These are phyloP conservation scores for Sicyos edulis DNA, from an alignment of 306 rosid genomes.

Conservation along the genomic window DNA sequence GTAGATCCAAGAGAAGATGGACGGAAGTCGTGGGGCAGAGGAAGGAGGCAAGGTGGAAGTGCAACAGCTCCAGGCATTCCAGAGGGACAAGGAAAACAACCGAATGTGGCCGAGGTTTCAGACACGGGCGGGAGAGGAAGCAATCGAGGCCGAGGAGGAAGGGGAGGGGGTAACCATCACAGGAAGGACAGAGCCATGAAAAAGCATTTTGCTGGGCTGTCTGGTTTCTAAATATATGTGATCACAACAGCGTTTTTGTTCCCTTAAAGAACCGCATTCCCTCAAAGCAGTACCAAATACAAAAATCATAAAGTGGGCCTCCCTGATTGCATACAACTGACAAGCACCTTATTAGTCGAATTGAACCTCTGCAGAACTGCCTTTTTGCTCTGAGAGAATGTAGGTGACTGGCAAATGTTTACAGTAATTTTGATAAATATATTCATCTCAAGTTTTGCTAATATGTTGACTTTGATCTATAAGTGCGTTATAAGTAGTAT, in stretches of 20 bases:
- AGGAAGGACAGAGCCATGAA: conserved; percentile 82
- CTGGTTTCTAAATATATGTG: conserved; percentile 34
- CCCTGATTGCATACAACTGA: neutral
- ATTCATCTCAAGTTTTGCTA: neutral
- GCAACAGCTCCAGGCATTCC: conserved; percentile 34
- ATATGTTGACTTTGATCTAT: neutral
- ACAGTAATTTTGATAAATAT: neutral
- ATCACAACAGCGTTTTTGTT: neutral
- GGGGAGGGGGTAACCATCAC: conserved; percentile 41
- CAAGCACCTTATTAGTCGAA: neutral
- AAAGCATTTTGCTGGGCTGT: conserved; percentile 75
- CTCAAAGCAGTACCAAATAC: neutral
- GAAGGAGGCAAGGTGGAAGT: conserved; percentile 35
- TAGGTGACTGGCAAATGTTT: neutral
- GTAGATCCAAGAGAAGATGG: conserved; percentile 39
- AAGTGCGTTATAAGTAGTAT: neutral
- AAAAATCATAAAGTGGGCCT: neutral
- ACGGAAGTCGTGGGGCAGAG: conserved; percentile 37
- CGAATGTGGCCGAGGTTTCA: conserved; percentile 22
- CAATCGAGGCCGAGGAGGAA: conserved; percentile 34
- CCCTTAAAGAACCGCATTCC: neutral
- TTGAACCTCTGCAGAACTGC: neutral
- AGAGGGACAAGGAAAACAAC: conserved; percentile 29
- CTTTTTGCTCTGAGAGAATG: neutral
- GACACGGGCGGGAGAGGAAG: conserved; percentile 56